These are phyloP conservation scores for Pisolithus tinctorius DNA, from an alignment of 768 basidiomycete genomes.

Conservation along the genomic window DNA sequence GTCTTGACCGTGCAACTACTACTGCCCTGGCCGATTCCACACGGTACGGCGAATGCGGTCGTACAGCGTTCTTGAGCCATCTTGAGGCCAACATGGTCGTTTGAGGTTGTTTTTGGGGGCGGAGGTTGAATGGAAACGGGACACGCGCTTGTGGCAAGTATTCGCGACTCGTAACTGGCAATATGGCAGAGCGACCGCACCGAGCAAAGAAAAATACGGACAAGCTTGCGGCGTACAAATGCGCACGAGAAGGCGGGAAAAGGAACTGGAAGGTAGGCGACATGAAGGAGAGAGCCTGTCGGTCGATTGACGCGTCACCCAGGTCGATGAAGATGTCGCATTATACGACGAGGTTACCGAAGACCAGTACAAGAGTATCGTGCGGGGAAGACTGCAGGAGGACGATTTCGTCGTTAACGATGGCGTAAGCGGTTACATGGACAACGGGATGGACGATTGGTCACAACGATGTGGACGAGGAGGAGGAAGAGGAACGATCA, in stretches of 20 bases:
- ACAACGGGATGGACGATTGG: constrained; percentile 96
- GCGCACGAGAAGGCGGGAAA: constrained; percentile 51
- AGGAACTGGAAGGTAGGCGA: constrained; percentile 51
- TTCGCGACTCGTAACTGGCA: not conserved
- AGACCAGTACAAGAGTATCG: constrained; percentile 82
- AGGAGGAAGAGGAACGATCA: constrained; percentile 41
- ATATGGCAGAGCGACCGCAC: constrained; percentile 23
- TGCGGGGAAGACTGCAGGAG: constrained; percentile 68
- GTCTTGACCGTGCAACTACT: constrained; percentile 28
- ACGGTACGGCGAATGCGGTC: constrained; percentile 39
- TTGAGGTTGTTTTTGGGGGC: constrained; percentile 1
- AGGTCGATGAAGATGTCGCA: constrained; percentile 52
- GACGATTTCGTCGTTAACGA: constrained; percentile 98
- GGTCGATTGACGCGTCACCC: constrained; percentile 18
- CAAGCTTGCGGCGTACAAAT: constrained; percentile 54
- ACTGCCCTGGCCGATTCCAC: constrained; percentile 30
- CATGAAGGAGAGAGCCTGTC: constrained; percentile 2
- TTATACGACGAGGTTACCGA: constrained; percentile 90
- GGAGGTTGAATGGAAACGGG: constrained; percentile 13
- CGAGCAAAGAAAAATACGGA: constrained; percentile 24
- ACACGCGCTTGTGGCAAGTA: constrained; percentile 25
- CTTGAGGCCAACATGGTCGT: constrained; percentile 40
- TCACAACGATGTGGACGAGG: constrained; percentile 47
- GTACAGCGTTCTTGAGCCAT: constrained; percentile 37
- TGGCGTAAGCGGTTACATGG: constrained; percentile 84